Base-by-base conservation (phyloP, 2,329 filamentous ascomycete species). In the Apiospora rasikravindrae region DNA sequence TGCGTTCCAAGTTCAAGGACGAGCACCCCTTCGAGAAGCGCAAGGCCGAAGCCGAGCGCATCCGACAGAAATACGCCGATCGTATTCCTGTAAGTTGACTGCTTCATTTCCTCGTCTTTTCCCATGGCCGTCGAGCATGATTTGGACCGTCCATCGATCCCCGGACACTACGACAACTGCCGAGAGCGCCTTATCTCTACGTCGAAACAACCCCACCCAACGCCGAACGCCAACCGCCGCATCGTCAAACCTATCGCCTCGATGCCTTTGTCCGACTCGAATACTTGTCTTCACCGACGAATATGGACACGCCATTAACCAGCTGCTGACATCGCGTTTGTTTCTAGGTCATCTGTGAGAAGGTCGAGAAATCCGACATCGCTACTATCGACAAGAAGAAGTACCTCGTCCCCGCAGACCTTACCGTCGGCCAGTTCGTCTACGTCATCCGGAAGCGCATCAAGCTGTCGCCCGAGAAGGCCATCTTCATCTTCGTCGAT, bases 311-410 rank as follows among this genome's bases (percentile, higher is more conserved):
- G 14, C 7, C 40, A 26, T 22, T 8, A 19, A 10, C 10, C 42
- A 45, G 40, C 22, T 64, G 19, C 57, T 47, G 14, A 68, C 66
- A 8, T 47, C 2, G n/a, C 26, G 8, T 45, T 4, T 26, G 14
- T 6, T 29, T 74, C 77, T 79, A 98, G 95, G 96, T 99, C 76
- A 99, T 99, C 83, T 99, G 96, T 89, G 96, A 98, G 86, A 98
- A 98, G 89, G 96, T 98, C 78, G 96, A 99, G 87, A 98, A 98
- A 88, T 97, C 94, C 74, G 96, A 99, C 83, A 99, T 99, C 80
- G 96, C 96, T 73, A 98, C 96, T 77, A 99, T 99, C 89, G 96
- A 99, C 87, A 99, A 99, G 92, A 99, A 99, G 92, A 99, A 99
- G 88, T 99, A 99, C 82, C 90, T 99, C 68, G 96, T 99, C 40